phyloP scores from a whole-genome alignment of 139 green algal genomes.

The Closterium sp. region DNA sequence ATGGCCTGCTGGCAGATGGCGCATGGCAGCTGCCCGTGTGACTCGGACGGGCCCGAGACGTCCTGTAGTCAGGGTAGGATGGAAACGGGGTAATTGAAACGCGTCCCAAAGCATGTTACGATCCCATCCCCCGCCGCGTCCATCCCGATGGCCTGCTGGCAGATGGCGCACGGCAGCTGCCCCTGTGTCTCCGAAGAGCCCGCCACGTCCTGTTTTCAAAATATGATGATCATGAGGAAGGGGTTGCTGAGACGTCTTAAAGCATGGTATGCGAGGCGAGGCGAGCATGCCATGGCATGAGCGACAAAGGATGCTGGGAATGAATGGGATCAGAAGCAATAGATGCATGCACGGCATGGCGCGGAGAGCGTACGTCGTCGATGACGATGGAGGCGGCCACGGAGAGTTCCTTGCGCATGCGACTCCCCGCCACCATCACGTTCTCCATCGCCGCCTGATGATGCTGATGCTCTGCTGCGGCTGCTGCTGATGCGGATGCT shows the following conservation, averaged over 20 bases:
- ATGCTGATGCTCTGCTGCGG: background rate
- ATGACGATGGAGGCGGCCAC: slow-evolving; percentile 27
- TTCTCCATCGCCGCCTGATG: slow-evolving; percentile 19
- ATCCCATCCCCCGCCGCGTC: no score
- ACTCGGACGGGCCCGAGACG: background rate
- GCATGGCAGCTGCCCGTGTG: background rate
- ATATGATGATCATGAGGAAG: no score
- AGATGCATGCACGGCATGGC: background rate
- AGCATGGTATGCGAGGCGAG: background rate
- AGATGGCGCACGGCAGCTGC: no score
- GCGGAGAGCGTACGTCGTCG: slow-evolving; percentile 1
- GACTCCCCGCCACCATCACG: slow-evolving; percentile 19
- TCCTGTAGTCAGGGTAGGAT: background rate
- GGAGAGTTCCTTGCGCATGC: background rate
- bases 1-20: slow-evolving; percentile 7
- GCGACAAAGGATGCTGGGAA: background rate
- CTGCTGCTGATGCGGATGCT: background rate
- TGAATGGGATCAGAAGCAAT: background rate
- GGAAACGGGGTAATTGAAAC: background rate
- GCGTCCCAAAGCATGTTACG: background rate
- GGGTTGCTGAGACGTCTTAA: background rate
- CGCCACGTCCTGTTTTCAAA: no score
- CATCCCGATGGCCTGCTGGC: no score
- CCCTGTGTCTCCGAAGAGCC: no score
- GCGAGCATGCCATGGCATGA: background rate